phyloP scores from a whole-genome alignment of 306 rosid species.

The Sicyos baderoa region DNA sequence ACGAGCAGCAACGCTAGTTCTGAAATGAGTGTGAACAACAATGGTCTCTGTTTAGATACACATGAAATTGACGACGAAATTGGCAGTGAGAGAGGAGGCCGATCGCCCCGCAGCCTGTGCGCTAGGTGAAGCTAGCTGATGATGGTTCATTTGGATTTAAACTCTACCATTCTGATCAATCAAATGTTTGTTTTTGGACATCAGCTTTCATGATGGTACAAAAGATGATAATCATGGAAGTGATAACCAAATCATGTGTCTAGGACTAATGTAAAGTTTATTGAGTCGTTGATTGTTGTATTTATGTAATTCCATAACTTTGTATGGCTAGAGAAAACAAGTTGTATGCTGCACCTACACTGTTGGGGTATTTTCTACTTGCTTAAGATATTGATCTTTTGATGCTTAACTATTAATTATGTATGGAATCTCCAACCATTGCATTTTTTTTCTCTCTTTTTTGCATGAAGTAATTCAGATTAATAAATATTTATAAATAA shows the following conservation, averaged over 20 bases:
- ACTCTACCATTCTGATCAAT: constrained; percentile 8
- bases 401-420: background rate
- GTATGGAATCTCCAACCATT: no score
- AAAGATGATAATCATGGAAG: constrained; percentile 26
- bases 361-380: background rate
- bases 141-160: background rate
- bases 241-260: constrained; percentile 29
- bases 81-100: constrained; percentile 11
- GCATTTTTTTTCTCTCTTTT: no score
- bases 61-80: constrained; percentile 30
- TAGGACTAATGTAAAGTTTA: constrained; percentile 44
- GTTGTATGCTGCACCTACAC: constrained; percentile 35
- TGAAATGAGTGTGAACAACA: constrained; percentile 83
- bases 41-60: constrained; percentile 65
- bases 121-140: constrained; percentile 38
- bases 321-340: constrained; percentile 28
- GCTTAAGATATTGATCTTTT: background rate
- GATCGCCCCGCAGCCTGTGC: constrained; percentile 59
- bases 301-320: constrained; percentile 32
- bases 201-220: constrained; percentile 24
- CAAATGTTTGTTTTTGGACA: constrained; percentile 18
- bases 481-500: no score
- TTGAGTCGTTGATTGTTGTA: constrained; percentile 32
- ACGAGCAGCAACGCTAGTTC: constrained; percentile 95
- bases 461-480: no score